Base-by-base conservation (phyloP, 441 rosid genomes). In the Erysimum pusillum region DNA sequence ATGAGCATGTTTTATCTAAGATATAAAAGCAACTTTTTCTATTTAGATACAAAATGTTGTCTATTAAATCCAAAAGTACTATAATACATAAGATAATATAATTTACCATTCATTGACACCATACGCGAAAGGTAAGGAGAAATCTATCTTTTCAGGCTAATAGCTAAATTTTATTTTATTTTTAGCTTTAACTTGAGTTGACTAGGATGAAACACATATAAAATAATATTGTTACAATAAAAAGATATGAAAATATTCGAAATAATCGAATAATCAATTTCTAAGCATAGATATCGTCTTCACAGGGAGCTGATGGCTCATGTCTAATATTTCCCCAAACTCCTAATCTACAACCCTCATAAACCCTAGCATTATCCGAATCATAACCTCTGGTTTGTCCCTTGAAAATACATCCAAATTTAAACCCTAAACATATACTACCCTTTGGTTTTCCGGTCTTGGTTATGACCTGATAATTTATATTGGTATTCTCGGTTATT, bases 291-390 rank as follows among this genome's bases (percentile, higher is more conserved):
- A 64, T 9, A 76, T 76, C 71, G 11, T 64, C 80, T 58, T 77
- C 73, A 77, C 57, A 71, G 46, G 80, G 80, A 71, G 80, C 80
- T 7, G 80, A 77, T 39, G 76, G 80, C 48, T 71, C 76, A 58
- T 49, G 41, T 58, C 34, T 64, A 39, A 64, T 63, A 28, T 15
- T 63, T 31, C 76, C 80, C 80, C 80, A 76, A 36, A 38, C 38
- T 69, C 80, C 80, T 70, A 76, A 38, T 56, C 71, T 36, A 70
- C 36, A 46, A 63, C 42, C 46, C 66, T 76, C 80, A 46, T 3
- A 14, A 65, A 18, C 73, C 49, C 45, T 58, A 64, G 13, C 57
- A 71, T 2, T 14, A 64, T 71, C 56, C 2, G 32, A 65, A 41
- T 32, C 73, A 65, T 44, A 56, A 28, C 39, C 41, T 58, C 63